A percentile compares a stretch with the other conserved stretches of the same genome.
phyloP scores from a whole-genome alignment of 2,329 filamentous ascomycete genomes.

The Scedosporium apiospermum region DNA sequence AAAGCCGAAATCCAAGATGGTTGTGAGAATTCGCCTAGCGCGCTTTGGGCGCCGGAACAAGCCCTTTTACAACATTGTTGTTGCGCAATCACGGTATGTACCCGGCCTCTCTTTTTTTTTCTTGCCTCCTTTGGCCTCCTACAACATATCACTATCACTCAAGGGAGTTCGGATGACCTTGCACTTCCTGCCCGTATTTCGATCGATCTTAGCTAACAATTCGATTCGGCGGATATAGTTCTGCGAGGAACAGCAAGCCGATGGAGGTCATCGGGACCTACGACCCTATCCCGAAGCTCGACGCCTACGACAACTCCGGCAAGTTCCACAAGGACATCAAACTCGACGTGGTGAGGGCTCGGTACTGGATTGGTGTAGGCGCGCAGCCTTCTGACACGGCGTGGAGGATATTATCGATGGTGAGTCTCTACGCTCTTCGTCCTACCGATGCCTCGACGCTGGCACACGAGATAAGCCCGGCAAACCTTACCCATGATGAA shows the following conservation, averaged over 20 bases:
- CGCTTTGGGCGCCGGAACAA: slow-evolving; percentile 81
- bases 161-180: background rate
- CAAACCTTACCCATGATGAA: too few relatives aligned
- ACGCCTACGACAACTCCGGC: slow-evolving; percentile 51
- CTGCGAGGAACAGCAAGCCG: slow-evolving; percentile 77
- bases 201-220: background rate
- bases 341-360: slow-evolving; percentile 69
- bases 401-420: slow-evolving; percentile 80
- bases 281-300: slow-evolving; percentile 55
- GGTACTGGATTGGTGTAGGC: slow-evolving; percentile 95
- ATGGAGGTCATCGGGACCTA: slow-evolving; percentile 86
- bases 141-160: background rate
- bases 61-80: slow-evolving; percentile 97
- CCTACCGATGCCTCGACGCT: background rate
- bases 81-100: slow-evolving; percentile 77
- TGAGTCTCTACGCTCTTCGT: slow-evolving; percentile 22
- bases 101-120: background rate
- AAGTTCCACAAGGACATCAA: slow-evolving; percentile 84
- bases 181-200: background rate
- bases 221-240: slow-evolving; percentile 39
- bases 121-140: background rate
- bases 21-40: slow-evolving; percentile 85
- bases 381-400: slow-evolving; percentile 87
- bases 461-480: background rate
- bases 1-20: slow-evolving; percentile 50